These are phyloP conservation scores for Cladosporium halotolerans DNA, from an alignment of 2,329 filamentous ascomycete species.

Conservation along the genomic window DNA sequence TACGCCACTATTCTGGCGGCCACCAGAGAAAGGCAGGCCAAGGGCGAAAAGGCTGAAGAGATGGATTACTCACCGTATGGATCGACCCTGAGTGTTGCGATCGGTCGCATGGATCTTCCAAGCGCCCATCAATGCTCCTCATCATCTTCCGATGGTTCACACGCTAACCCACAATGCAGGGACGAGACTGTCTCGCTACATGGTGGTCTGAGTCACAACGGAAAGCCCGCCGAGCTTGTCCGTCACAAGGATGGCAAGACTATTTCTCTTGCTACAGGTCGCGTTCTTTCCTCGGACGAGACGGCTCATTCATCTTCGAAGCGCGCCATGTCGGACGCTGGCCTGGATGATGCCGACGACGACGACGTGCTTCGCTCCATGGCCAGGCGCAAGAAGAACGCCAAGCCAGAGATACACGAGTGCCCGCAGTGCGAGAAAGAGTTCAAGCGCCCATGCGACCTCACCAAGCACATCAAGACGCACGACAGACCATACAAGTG, in stretches of 20 bases:
- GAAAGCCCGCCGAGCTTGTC: constrained; percentile 76
- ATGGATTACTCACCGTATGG: constrained; percentile 46
- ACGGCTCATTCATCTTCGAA: constrained; percentile 52
- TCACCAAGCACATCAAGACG: constrained; percentile 97
- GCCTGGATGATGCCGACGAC: constrained; percentile 59
- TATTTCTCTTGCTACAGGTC: constrained; percentile 59
- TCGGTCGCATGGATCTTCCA: not conserved
- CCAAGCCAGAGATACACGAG: constrained; percentile 38
- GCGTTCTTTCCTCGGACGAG: constrained; percentile 48
- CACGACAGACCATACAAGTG: constrained; percentile 97
- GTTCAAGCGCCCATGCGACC: constrained; percentile 93
- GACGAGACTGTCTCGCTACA: constrained; percentile 71
- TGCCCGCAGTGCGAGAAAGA: constrained; percentile 81
- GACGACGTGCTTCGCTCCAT: constrained; percentile 84
- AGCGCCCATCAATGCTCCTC: not conserved
- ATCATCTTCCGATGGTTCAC: constrained; percentile 1
- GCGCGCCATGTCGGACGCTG: constrained; percentile 48
- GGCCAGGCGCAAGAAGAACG: constrained; percentile 92
- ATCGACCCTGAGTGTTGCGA: constrained; percentile 16
- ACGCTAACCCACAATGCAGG: constrained; percentile 34
- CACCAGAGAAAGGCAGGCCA: constrained; percentile 60
- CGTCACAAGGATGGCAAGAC: constrained; percentile 73
- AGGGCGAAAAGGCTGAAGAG: constrained; percentile 47
- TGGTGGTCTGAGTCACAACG: constrained; percentile 75
- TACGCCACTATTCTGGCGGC: constrained; percentile 81